These are phyloP conservation scores for Fusarium sp. DNA, from an alignment of 2,329 filamentous ascomycete species.

Conservation along the genomic window DNA sequence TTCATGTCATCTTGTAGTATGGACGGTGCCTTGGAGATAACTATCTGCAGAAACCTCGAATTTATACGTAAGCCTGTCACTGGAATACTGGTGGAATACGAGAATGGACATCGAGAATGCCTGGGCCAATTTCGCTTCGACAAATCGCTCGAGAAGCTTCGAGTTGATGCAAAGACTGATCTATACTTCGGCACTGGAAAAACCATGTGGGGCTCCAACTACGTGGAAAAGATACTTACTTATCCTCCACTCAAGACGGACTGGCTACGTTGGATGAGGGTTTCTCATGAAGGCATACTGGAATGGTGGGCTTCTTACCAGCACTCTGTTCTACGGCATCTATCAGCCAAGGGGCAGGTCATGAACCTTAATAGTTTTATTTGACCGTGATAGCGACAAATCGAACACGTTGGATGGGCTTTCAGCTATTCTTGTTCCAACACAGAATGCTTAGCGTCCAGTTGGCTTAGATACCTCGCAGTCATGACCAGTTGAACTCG, in stretches of 20 bases:
- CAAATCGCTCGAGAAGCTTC: slow-evolving; percentile 10
- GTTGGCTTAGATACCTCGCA: neutral
- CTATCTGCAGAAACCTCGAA: slow-evolving; percentile 22
- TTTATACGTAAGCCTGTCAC: slow-evolving; percentile 9
- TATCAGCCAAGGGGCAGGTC: too few species aligned
- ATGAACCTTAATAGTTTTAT: neutral
- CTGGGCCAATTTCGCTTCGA: slow-evolving; percentile 27
- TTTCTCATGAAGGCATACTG: neutral
- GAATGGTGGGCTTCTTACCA: slow-evolving; percentile 1
- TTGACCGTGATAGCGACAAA: too few species aligned
- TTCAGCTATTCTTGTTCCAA: too few species aligned
- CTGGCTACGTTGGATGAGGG: neutral
- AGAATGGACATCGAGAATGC: slow-evolving; percentile 22
- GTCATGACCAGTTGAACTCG: accelerated
- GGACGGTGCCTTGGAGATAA: slow-evolving; percentile 13
- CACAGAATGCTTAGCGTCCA: too few species aligned
- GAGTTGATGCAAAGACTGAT: neutral
- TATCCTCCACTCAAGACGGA: neutral
- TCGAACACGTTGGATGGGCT: too few species aligned
- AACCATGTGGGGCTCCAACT: neutral
- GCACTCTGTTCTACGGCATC: neutral
- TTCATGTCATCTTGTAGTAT: slow-evolving; percentile 28
- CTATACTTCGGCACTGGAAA: neutral
- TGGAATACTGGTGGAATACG: slow-evolving; percentile 11
- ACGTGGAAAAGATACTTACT: neutral